A percentile compares a stretch with the other conserved stretches of the same genome.
Evolutionary conservation across 306 rosid genomes (phyloP).

Genomic region (Rosa persica): DNA sequence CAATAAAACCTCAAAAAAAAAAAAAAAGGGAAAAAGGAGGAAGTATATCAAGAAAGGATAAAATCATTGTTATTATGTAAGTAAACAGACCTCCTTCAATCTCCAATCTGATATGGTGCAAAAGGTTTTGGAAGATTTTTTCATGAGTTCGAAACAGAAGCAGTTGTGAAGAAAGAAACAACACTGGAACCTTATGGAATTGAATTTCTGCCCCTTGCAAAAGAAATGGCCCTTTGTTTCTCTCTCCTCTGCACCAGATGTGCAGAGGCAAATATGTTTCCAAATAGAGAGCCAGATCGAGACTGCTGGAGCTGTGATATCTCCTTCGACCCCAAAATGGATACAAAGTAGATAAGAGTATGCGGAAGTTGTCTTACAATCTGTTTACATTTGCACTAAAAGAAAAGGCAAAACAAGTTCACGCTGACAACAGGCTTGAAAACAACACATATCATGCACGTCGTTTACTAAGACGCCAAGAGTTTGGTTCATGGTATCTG

Average conservation of each 20-base stretch:
- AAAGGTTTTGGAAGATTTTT: background rate
- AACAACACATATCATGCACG: slow-evolving; percentile 54
- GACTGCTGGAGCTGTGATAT: background rate
- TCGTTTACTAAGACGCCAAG: slow-evolving; percentile 91
- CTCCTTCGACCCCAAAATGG: background rate
- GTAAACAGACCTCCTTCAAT: background rate
- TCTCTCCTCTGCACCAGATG: background rate
- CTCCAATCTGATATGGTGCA: background rate
- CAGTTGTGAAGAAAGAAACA: background rate
- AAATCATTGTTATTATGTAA: background rate
- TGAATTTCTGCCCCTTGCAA: background rate
- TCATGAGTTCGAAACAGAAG: background rate
- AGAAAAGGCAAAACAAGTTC: background rate
- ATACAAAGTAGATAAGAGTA: background rate
- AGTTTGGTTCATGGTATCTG: slow-evolving; percentile 87
- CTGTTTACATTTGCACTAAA: background rate
- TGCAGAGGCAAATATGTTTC: background rate
- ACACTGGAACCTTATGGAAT: background rate
- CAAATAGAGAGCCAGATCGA: background rate
- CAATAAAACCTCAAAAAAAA: background rate
- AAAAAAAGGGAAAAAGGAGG: background rate
- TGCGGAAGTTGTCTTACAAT: background rate
- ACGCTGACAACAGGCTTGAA: background rate
- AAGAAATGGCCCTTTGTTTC: background rate
- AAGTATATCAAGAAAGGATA: background rate